Evolutionary conservation across 2,329 filamentous ascomycete genomes (phyloP).

Genomic region (Hymenoscyphus albidus): DNA sequence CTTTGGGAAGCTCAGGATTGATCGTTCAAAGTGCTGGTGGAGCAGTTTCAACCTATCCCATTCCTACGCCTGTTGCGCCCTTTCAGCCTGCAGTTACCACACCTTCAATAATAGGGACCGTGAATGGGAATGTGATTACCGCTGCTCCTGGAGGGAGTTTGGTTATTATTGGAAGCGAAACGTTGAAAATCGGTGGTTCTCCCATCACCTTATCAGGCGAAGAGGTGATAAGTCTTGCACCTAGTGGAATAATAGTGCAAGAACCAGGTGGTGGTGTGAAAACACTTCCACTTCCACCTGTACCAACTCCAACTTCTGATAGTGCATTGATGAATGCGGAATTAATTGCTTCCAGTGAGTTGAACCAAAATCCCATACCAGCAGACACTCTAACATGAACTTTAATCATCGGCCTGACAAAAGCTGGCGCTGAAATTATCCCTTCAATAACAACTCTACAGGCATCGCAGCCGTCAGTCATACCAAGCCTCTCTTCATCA

Average conservation of each 20-base stretch:
- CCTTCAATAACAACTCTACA: not conserved
- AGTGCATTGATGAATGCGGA: not conserved
- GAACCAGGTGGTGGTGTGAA: conserved; percentile 11
- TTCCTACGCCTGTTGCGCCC: conserved; percentile 11
- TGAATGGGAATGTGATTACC: conserved; percentile 10
- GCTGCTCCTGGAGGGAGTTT: conserved; percentile 7
- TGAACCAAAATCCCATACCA: not conserved
- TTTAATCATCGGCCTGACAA: not conserved
- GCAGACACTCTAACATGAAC: not conserved
- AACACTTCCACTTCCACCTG: conserved; percentile 9
- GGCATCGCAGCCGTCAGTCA: not conserved
- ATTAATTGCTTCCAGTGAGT: not conserved
- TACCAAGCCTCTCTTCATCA: not conserved
- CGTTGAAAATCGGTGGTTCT: conserved; percentile 9
- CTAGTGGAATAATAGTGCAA: conserved; percentile 13
- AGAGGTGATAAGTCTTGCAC: conserved; percentile 13
- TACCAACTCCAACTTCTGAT: not conserved
- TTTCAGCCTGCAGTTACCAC: conserved; percentile 4
- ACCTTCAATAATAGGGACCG: conserved; percentile 6
- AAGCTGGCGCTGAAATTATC: not conserved
- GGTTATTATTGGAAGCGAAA: conserved; percentile 10
- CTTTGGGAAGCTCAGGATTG: conserved; percentile 9
- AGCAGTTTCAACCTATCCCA: not conserved
- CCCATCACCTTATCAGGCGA: conserved; percentile 9
- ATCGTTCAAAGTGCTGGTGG: conserved; percentile 8